Evolutionary conservation across 2,329 filamentous ascomycete genomes (phyloP).

Genomic region (Penicillium digitatum): DNA sequence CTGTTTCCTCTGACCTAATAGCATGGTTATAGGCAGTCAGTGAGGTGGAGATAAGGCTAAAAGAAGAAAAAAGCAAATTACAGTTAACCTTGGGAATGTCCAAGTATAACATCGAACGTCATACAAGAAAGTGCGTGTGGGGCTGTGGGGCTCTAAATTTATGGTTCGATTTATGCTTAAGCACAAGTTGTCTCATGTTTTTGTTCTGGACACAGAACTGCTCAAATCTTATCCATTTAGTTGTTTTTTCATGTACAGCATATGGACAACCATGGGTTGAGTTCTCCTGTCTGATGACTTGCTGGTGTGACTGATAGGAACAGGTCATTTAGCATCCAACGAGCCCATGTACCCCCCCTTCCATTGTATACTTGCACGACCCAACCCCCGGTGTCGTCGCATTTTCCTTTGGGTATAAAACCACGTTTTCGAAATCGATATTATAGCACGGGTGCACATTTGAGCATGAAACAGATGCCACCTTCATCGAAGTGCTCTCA

Average conservation of each 20-base stretch:
- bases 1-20: conserved; percentile 29
- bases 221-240: background rate
- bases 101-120: background rate
- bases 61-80: background rate
- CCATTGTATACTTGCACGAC: conserved; percentile 37
- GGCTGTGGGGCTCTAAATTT: background rate
- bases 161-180: background rate
- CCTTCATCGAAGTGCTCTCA: conserved; percentile 26
- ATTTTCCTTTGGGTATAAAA: conserved; percentile 32
- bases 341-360: conserved; percentile 40
- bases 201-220: background rate
- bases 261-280: too few relatives aligned
- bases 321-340: background rate
- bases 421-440: conserved; percentile 46
- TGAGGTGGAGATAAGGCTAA: background rate
- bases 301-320: too few relatives aligned
- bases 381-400: conserved; percentile 31
- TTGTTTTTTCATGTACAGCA: too few relatives aligned
- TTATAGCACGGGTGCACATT: conserved; percentile 50
- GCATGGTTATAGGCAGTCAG: background rate
- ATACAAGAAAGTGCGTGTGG: background rate
- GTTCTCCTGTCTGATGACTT: too few relatives aligned
- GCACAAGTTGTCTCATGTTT: background rate
- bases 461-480: conserved; percentile 43
- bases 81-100: background rate